These are phyloP conservation scores for Lithohypha guttulata DNA, from an alignment of 2,329 filamentous ascomycete species.

Conservation along the genomic window DNA sequence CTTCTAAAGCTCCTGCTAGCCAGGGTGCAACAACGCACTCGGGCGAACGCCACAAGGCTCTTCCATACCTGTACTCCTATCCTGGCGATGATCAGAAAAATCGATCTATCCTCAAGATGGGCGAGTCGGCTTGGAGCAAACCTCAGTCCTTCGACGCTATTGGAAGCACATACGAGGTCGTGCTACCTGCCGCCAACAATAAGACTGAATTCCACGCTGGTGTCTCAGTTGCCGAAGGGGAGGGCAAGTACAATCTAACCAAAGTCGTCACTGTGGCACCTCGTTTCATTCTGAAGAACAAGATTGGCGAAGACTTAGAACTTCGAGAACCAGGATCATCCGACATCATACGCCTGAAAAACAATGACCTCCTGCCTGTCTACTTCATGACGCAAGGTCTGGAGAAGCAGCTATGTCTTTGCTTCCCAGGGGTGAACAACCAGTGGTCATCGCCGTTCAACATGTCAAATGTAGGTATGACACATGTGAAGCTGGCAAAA, in stretches of 20 bases:
- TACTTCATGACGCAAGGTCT: conserved; percentile 77
- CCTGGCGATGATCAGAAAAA: conserved; percentile 82
- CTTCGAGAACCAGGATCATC: conserved; percentile 88
- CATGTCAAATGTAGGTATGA: conserved; percentile 85
- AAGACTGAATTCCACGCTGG: conserved; percentile 81
- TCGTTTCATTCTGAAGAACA: conserved; percentile 88
- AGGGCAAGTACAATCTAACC: conserved; percentile 95
- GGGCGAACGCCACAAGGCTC: conserved; percentile 47
- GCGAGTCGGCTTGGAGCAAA: conserved; percentile 90
- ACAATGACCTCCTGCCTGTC: conserved; percentile 71
- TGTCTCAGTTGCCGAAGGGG: conserved; percentile 76
- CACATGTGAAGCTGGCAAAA: conserved; percentile 88
- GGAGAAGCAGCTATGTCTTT: conserved; percentile 82
- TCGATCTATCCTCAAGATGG: conserved; percentile 74
- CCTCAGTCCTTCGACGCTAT: conserved; percentile 97
- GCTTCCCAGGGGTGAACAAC: conserved; percentile 88
- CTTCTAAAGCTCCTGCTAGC: conserved; percentile 71
- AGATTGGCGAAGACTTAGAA: conserved; percentile 75
- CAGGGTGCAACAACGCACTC: conserved; percentile 54
- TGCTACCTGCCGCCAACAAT: conserved; percentile 61
- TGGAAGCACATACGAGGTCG: conserved; percentile 80
- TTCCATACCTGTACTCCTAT: conserved; percentile 95
- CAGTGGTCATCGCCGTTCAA: conserved; percentile 98
- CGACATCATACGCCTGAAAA: conserved; percentile 64
- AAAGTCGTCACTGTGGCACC: conserved; percentile 91